Percentiles rank a stretch among this genome's conserved stretches.
These are phyloP conservation scores for Beauveria australis DNA, from an alignment of 2,329 filamentous ascomycete species.

Conservation along the genomic window DNA sequence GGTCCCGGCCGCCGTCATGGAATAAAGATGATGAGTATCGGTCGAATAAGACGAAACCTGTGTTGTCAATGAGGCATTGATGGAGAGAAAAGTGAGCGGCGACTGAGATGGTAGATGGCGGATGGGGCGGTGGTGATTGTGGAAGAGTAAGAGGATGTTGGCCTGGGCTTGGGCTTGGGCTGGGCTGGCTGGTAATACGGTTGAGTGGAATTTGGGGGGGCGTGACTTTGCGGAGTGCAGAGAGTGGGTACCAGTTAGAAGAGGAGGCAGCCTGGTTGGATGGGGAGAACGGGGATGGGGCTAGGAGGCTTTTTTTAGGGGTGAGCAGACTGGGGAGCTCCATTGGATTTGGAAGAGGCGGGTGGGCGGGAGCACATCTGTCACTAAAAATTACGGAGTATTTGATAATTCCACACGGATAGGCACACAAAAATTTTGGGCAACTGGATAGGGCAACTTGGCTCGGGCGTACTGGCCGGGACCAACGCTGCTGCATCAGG, in stretches of 20 bases:
- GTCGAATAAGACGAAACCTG: background rate
- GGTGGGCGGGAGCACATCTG: background rate
- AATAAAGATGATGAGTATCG: background rate
- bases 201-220: background rate
- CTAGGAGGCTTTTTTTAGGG: background rate
- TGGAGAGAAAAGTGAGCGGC: background rate
- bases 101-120: background rate
- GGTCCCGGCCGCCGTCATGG: background rate
- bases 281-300: background rate
- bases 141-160: background rate
- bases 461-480: background rate
- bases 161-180: background rate
- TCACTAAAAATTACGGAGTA: background rate
- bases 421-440: too few relatives aligned
- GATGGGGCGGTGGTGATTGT: slow-evolving; percentile 5
- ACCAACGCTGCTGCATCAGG: too few relatives aligned
- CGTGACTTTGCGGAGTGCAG: slow-evolving; percentile 11
- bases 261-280: background rate
- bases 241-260: background rate
- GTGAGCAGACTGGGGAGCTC: background rate
- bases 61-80: slow-evolving; percentile 8
- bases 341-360: background rate
- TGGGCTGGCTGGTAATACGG: background rate
- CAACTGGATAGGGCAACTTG: background rate
- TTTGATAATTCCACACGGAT: too few relatives aligned